Evolutionary conservation across 1,284 basidiomycete species (phyloP), one percentile per base, ranked within the genome.

Genomic region (Phellinidium pouzarii): DNA sequence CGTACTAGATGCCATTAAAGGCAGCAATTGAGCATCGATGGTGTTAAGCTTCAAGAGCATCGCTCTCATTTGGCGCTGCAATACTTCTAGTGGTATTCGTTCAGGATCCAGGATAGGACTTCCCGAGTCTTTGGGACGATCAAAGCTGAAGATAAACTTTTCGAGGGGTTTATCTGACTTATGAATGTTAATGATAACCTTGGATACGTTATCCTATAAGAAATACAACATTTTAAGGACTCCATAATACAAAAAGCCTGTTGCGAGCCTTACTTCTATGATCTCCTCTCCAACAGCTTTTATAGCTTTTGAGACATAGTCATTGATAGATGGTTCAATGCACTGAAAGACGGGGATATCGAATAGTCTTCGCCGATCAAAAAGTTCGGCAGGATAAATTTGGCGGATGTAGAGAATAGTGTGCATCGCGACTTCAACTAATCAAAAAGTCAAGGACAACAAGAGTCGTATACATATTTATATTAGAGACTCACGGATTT

Each of bases 371-470:
- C 90, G 77, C 45, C 91, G 79, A 22, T 87, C 76, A 65, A 98
- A 98, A 11, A 95, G 75, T 31, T 91, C 88, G 7, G 83, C 74
- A 0, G 94, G 94, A 62, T 98, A 98, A 44, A 98, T 78, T 57
- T 87, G 83, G 22, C 94, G 84, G 22, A 94, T 81, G 63, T 91
- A 95, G 1, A 98, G 77, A 55, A 98, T 90, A 1, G 86, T 87
- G 65, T 97, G 94, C 54, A 96, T 84, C 1, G 91, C 88, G 22
- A 94, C 88, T 66, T 98, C 94, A 60, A 98, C 92, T 94, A 19
- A 20, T 8, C 37, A 17, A 11, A 20, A n/a, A 20, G 27, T 23
- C 27, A 40, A 20, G 19, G 19, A 38, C 14, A 7, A 40, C 8
- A 17, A 8, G 7, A 20, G 3, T 11, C n/a, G 8, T 3, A n/a